Conservation (phyloP, 148 eudicot genomes). For the Vaccinium macrocarpon region DNA sequence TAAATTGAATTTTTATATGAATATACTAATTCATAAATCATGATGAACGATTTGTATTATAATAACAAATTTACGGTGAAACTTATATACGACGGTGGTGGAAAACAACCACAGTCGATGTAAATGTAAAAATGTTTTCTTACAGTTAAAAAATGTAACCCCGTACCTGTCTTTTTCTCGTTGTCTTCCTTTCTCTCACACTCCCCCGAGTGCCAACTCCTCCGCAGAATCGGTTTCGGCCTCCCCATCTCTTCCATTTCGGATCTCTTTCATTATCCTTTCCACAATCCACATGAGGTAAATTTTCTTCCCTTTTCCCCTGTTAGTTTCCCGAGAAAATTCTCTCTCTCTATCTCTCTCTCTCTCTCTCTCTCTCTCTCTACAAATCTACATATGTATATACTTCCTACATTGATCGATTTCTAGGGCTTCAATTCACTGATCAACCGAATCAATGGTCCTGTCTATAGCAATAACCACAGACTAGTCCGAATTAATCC, state of each 20-base stretch:
- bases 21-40: too few species aligned
- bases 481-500: not conserved
- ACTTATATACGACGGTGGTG: too few species aligned
- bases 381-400: not conserved
- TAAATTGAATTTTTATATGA: too few species aligned
- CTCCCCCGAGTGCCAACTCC: slow-evolving; percentile 20
- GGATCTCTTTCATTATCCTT: slow-evolving; percentile 17
- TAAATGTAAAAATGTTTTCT: too few species aligned
- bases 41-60: too few species aligned
- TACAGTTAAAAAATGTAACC: not conserved
- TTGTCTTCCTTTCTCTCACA: not conserved
- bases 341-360: not conserved
- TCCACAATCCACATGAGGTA: not conserved
- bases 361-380: not conserved
- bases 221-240: slow-evolving; percentile 12
- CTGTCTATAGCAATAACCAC: not conserved
- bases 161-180: not conserved
- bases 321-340: not conserved
- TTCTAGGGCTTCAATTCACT: slow-evolving; percentile 14
- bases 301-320: not conserved
- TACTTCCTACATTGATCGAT: not conserved
- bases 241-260: slow-evolving; percentile 23
- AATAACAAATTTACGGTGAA: too few species aligned
- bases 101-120: too few species aligned
- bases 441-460: not conserved